Conservation (phyloP, 495 filamentous ascomycete genomes). For the Hypoxylon perforatum region DNA sequence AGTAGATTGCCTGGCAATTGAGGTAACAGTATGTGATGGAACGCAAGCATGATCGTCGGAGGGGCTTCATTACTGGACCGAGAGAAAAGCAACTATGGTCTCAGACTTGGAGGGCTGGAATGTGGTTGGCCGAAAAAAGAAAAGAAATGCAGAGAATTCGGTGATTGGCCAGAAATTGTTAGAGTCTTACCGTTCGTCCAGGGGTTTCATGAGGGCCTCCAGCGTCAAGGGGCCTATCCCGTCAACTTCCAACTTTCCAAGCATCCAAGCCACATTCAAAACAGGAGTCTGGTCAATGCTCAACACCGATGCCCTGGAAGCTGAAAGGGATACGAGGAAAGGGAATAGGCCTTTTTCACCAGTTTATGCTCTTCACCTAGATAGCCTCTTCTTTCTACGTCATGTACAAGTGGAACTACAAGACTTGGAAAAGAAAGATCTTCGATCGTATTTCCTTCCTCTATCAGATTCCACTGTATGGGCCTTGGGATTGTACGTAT, state of each 20-base stretch:
- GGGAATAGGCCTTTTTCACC: constrained; percentile 2
- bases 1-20: not conserved
- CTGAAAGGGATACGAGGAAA: constrained; percentile 3
- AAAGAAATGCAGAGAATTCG: constrained; percentile 7
- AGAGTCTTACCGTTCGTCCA: constrained; percentile 5
- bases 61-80: constrained; percentile 33
- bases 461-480: constrained; percentile 18
- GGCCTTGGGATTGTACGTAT: constrained; percentile 23
- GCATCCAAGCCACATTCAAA: constrained; percentile 39
- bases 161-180: constrained; percentile 33
- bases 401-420: constrained; percentile 13
- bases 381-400: constrained; percentile 15
- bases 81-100: constrained; percentile 30
- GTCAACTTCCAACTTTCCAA: constrained; percentile 12
- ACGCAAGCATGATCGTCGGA: constrained; percentile 29
- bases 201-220: constrained; percentile 3
- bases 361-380: not conserved
- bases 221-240: constrained; percentile 11
- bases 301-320: constrained; percentile 25
- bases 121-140: constrained; percentile 32
- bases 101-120: constrained; percentile 16
- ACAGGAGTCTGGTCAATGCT: constrained; percentile 32
- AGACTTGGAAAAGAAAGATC: constrained; percentile 38
- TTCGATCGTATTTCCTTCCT: constrained; percentile 39
- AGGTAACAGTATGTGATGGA: not conserved